Base-by-base conservation (phyloP, 139 green algal genomes). In the Volvox africanus region DNA sequence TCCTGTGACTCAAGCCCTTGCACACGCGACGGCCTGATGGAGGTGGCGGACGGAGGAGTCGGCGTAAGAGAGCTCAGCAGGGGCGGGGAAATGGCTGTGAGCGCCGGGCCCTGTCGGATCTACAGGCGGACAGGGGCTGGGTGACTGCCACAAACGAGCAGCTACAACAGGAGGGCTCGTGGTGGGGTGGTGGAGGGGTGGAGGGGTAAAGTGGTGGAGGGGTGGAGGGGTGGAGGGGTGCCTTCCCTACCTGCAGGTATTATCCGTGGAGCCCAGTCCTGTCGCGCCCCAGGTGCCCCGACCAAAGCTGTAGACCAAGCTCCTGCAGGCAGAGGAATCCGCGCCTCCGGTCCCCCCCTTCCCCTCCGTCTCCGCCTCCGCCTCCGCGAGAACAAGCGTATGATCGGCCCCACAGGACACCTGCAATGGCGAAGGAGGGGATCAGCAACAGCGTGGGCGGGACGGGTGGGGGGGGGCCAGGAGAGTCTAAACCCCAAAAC, bases 391-490 rank as follows among this genome's bases (percentile, higher is more conserved):
- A 17, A 93, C 87, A 26, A 96, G 83, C 0, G 94, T 98, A 93
- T 98, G 96, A 44, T 97, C 94, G 20, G 88, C 93, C 16, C 96
- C 96, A 35, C 95, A 96, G 0, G 89, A 87, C 32, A 98, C 79
- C 89, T 95, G 89, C 36, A 82, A 12, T 37, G 9, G 33, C 17
- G 5, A 16, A 33, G 35, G 79, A 14, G 13, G 19, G 37, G 36
- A 9, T 19, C 17, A 61, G 35, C 33, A 21, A 61, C 16, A 32
- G 77, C 17, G 16, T 61, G 21, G 77, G 77, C 77, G 28, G 77
- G 77, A 12, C 22, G 67, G 22, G 67, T 75, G 67, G 67, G 67
- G 67, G 11, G 5, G 67, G 67, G 67, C 22, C 3, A 14, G 67
- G 67, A 9, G 67, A 14, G 62, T 71, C 62, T 20, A 33, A 17